phyloP scores from a whole-genome alignment of 805 yeast genomes.

The Wickerhamomyces subpelliculosus region DNA sequence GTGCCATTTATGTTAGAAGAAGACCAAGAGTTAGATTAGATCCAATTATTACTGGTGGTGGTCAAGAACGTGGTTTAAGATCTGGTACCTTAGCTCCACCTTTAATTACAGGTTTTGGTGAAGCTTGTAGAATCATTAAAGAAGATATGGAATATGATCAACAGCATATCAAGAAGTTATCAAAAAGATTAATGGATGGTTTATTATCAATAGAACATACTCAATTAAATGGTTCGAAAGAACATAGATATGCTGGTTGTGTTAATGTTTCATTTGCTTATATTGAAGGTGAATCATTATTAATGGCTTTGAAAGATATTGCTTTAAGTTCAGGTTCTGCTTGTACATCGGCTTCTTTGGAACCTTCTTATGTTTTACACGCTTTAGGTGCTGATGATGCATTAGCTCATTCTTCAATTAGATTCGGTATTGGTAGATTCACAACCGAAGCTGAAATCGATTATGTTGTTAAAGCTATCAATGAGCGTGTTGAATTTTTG shows the following conservation, averaged over 20 bases:
- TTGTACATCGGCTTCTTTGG: conserved; percentile 96
- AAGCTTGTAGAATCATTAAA: conserved; percentile 82
- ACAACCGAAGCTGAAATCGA: conserved; percentile 96
- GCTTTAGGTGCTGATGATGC: conserved; percentile 98
- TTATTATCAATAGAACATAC: conserved; percentile 82
- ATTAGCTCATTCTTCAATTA: conserved; percentile 93
- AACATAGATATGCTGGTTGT: conserved; percentile 82
- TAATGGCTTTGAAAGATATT: conserved; percentile 96
- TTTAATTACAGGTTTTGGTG: conserved; percentile 91
- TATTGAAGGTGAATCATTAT: conserved; percentile 93
- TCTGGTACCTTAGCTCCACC: conserved; percentile 98
- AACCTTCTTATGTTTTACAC: conserved; percentile 93
- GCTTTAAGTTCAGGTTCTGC: conserved; percentile 97
- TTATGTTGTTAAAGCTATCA: conserved; percentile 83
- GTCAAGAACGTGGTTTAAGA: conserved; percentile 97
- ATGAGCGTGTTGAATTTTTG: conserved; percentile 82
- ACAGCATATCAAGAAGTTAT: conserved; percentile 60
- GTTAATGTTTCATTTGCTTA: conserved; percentile 95
- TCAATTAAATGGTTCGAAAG: conserved; percentile 77
- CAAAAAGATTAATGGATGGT: conserved; percentile 66
- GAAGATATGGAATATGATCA: conserved; percentile 71
- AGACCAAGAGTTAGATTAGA: conserved; percentile 97
- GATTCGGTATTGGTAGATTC: conserved; percentile 96
- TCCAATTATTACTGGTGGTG: conserved; percentile 95
- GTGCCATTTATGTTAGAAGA: conserved; percentile 92